phyloP scores from a whole-genome alignment of 2,329 filamentous ascomycete genomes.

The Dothiorella sarmentorum region DNA sequence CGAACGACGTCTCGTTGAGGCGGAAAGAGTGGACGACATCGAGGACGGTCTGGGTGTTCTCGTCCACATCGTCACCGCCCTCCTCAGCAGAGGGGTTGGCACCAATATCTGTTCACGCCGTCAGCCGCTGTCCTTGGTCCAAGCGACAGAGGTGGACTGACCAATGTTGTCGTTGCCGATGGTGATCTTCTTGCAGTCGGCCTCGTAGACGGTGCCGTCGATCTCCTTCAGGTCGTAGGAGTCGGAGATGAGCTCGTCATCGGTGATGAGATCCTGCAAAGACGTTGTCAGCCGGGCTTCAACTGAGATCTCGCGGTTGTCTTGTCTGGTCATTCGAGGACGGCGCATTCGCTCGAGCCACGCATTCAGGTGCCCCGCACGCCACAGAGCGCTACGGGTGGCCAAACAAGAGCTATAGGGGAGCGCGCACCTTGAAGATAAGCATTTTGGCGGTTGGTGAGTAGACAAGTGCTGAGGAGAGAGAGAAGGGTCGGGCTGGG shows the following conservation, averaged over 20 bases:
- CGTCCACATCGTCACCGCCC: constrained; percentile 71
- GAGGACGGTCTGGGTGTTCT: constrained; percentile 71
- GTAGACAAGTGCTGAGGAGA: constrained; percentile 19
- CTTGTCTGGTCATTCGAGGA: constrained; percentile 12
- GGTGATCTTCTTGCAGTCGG: constrained; percentile 86
- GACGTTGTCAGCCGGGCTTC: not conserved
- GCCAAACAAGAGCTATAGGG: too few species aligned
- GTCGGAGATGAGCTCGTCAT: constrained; percentile 96
- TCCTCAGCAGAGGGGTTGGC: constrained; percentile 97
- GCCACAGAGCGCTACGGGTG: too few species aligned
- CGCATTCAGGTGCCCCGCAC: constrained; percentile 17
- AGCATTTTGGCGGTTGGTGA: constrained; percentile 49
- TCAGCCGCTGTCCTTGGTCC: constrained; percentile 19
- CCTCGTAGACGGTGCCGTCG: constrained; percentile 80
- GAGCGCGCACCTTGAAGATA: constrained; percentile 53
- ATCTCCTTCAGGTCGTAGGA: constrained; percentile 80
- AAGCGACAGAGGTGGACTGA: constrained; percentile 44
- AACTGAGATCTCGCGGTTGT: constrained; percentile 2
- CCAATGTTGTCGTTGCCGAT: constrained; percentile 71
- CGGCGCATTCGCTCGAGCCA: constrained; percentile 18
- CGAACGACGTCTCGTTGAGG: constrained; percentile 71
- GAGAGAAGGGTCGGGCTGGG: constrained; percentile 16
- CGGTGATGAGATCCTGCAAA: constrained; percentile 77
- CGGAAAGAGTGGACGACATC: constrained; percentile 93
- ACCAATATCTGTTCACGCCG: constrained; percentile 63